Evolutionary conservation across 106 monocot species (phyloP).

Genomic region (Platanthera guangdongensis): DNA sequence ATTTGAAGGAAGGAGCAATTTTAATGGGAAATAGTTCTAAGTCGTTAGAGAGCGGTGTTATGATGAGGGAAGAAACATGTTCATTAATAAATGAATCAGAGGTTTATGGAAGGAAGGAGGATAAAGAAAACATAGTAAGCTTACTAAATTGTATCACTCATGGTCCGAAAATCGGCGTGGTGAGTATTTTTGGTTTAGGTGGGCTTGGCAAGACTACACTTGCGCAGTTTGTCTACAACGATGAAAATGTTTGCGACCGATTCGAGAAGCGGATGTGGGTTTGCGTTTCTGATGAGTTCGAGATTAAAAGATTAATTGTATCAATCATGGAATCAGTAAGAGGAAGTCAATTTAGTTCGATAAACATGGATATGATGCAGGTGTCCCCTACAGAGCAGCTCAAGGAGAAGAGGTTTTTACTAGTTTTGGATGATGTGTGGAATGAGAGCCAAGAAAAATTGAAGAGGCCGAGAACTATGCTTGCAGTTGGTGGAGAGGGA

Average conservation of each 20-base stretch:
- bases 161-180: constrained; percentile 5
- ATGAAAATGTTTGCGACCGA: constrained; percentile 15
- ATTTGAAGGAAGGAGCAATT: constrained; percentile 1
- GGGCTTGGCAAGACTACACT: constrained; percentile 43
- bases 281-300: too few species aligned
- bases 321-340: too few species aligned
- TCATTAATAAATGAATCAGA: constrained; percentile 26
- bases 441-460: constrained; percentile 15
- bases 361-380: constrained; percentile 6
- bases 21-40: not conserved
- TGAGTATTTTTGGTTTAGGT: constrained; percentile 37
- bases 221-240: constrained; percentile 26
- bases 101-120: constrained; percentile 16
- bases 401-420: constrained; percentile 11
- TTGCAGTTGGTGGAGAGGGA: constrained; percentile 9
- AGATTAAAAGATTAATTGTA: too few species aligned
- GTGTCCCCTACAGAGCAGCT: not conserved
- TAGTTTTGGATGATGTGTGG: constrained; percentile 46
- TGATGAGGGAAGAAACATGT: constrained; percentile 1
- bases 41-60: not conserved
- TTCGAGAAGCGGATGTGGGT: constrained; percentile 16
- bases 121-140: constrained; percentile 16
- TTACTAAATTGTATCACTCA: not conserved
- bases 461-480: constrained; percentile 12
- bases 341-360: not conserved